Evolutionary conservation across 1,284 basidiomycete genomes (phyloP), one percentile per base, ranked within the genome.

Genomic region (Kwoniella shivajii): DNA sequence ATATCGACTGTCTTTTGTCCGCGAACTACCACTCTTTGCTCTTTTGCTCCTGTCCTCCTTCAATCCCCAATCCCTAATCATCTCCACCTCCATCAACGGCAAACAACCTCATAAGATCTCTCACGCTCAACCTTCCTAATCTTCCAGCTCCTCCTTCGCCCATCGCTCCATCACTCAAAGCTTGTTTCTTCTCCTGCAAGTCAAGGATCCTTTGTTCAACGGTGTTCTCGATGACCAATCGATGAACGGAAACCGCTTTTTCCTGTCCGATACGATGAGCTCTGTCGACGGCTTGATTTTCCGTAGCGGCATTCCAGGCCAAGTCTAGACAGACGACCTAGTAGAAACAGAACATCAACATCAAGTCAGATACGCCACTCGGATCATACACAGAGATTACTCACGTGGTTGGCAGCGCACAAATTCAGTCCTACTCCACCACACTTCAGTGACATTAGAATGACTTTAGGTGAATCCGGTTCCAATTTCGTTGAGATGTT

Each of bases 221-320:
- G 0, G 76, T 72, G 50, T 76, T 61, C 1, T 48, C 54, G 41
- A 78, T 74, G 43, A 94, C 85, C 2, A 96, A 81, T 37, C 93
- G 84, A 77, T 90, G 92, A 47, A 96, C 87, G 33, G 89, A 80
- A 53, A 93, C 90, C 1, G 88, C 88, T 63, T 81, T 86, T 14
- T 85, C 91, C 77, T 96, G 94, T 1, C 94, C 94, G 58, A 97
- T 96, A 5, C 94, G 86, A 76, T 97, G 94, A 0, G 90, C 68
- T 22, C 78, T 69, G 49, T 77, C 76, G 31, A 73, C 64, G 2
- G 76, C 75, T 63, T 76, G 74, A 22, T 67, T 60, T 58, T 75
- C 69, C 1, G 74, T 72, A 0, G 78, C 78, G 0, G 72, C 66
- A 59, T 75, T 75, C 77, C 77, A 80, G 14, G 72, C 71, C 6